Conservation (phyloP, 441 rosid genomes). For the Bruguiera hainesii region DNA sequence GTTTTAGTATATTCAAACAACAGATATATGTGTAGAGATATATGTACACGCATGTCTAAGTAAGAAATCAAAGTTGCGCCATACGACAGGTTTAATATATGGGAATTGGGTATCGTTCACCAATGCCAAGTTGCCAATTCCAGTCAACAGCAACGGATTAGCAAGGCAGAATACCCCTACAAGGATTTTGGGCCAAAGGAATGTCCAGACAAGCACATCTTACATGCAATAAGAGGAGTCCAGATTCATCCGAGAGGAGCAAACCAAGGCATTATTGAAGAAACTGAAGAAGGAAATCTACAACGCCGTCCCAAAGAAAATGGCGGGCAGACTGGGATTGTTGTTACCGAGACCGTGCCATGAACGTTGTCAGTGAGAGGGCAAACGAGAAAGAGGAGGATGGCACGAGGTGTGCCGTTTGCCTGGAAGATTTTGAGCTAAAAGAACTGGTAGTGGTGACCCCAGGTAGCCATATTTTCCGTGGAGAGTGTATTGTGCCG, state of each 20-base stretch:
- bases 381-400: constrained; percentile 38
- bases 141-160: constrained; percentile 14
- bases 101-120: constrained; percentile 8
- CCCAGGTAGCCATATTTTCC: constrained; percentile 65
- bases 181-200: constrained; percentile 7
- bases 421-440: constrained; percentile 78
- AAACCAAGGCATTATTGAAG: constrained; percentile 29
- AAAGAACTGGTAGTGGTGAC: constrained; percentile 60
- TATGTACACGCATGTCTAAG: too few relatives aligned
- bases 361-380: not conserved
- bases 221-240: constrained; percentile 19
- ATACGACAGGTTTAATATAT: too few relatives aligned
- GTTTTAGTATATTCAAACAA: too few relatives aligned
- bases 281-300: constrained; percentile 54
- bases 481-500: constrained; percentile 70
- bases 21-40: too few relatives aligned
- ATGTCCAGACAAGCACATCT: not conserved
- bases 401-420: constrained; percentile 53
- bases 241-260: constrained; percentile 33
- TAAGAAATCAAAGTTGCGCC: too few relatives aligned
- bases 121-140: constrained; percentile 1
- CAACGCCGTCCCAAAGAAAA: constrained; percentile 43
- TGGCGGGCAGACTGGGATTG: constrained; percentile 40
- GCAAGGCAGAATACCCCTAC: constrained; percentile 27
- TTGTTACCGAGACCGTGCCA: constrained; percentile 46